Conservation (phyloP, 495 filamentous ascomycete species). For the Chaetomium fimeti region DNA sequence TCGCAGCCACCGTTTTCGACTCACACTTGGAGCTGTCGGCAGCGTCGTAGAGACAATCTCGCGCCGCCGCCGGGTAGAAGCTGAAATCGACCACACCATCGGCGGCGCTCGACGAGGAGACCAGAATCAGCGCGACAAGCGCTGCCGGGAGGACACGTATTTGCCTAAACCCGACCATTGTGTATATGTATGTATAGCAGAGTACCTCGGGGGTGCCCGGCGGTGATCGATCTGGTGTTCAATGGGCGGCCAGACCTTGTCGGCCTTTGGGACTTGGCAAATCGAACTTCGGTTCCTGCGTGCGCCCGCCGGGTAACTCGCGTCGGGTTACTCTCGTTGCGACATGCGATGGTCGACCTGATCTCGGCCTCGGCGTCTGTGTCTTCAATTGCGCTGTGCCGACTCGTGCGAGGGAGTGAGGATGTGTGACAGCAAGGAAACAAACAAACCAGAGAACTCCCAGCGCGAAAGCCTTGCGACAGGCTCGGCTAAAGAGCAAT, state of each 20-base stretch:
- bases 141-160: conserved; percentile 24
- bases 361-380: neutral
- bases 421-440: neutral
- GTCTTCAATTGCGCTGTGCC: neutral
- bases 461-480: neutral
- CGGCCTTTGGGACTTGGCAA: too few relatives aligned
- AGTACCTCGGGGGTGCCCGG: neutral
- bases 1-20: conserved; percentile 31
- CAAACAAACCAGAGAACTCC: neutral
- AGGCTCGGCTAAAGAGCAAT: conserved; percentile 1
- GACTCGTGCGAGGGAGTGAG: neutral
- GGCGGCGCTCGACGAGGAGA: conserved; percentile 23
- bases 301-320: neutral
- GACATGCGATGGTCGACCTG: neutral
- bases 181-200: neutral
- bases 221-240: neutral
- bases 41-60: conserved; percentile 40
- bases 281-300: too few relatives aligned
- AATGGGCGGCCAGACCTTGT: neutral
- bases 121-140: conserved; percentile 36
- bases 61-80: conserved; percentile 43
- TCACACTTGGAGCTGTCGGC: conserved; percentile 36
- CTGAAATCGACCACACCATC: conserved; percentile 42
- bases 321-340: neutral
- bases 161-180: conserved; percentile 24